These are phyloP conservation scores for Tuber microsphaerosporum DNA, from an alignment of 495 filamentous ascomycete species.

Conservation along the genomic window DNA sequence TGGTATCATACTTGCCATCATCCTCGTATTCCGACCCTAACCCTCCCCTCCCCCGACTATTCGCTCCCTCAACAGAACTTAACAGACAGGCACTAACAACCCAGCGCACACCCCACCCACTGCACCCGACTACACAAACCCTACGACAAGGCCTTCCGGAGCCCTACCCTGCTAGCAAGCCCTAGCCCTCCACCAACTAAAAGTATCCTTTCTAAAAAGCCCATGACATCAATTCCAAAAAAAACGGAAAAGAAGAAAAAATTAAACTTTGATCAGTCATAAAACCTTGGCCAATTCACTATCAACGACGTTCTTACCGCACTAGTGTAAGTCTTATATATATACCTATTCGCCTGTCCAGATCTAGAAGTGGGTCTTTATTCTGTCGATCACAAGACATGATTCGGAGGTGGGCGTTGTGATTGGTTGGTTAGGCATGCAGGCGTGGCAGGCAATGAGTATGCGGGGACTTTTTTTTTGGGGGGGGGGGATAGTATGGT, in stretches of 20 bases:
- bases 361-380: neutral
- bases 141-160: neutral
- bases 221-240: neutral
- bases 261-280: neutral
- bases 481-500: no score
- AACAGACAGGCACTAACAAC: neutral
- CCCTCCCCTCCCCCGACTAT: neutral
- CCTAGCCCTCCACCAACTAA: neutral
- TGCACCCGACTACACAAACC: neutral
- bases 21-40: neutral
- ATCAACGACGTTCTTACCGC: neutral
- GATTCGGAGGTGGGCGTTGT: neutral
- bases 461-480: neutral
- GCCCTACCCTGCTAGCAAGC: neutral
- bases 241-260: neutral
- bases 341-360: no score
- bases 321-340: neutral
- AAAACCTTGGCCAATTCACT: neutral
- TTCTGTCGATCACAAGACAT: neutral
- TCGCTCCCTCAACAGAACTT: neutral
- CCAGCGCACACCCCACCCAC: neutral
- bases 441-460: neutral
- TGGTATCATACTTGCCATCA: neutral
- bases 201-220: no score
- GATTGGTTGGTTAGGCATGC: neutral